Percentiles rank a stretch among this genome's conserved stretches.
Evolutionary conservation across 345 rosid genomes (phyloP).

Genomic region (Lepidium didymum): DNA sequence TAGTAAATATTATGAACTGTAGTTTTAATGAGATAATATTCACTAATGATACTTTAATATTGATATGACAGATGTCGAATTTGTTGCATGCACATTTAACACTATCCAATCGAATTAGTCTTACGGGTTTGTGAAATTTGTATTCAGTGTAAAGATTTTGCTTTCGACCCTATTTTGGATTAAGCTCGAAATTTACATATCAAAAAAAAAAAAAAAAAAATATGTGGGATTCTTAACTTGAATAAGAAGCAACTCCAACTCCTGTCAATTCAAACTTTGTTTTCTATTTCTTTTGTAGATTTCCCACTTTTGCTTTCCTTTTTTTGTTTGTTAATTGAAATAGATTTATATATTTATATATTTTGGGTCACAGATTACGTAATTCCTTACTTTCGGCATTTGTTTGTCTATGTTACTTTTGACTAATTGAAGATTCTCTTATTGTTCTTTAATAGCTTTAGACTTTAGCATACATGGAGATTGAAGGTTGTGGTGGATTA

Average conservation of each 20-base stretch:
- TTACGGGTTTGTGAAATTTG: not conserved
- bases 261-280: constrained; percentile 21
- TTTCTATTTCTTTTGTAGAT: constrained; percentile 1
- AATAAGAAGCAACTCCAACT: constrained; percentile 28
- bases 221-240: constrained; percentile 20
- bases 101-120: not conserved
- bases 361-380: constrained; percentile 16
- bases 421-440: constrained; percentile 24
- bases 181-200: not conserved
- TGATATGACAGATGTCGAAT: not conserved
- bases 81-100: constrained; percentile 3
- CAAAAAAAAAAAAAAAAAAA: not conserved
- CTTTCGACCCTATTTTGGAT: not conserved
- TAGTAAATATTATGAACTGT: not conserved
- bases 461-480: not conserved
- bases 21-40: constrained; percentile 2
- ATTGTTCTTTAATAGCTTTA: constrained; percentile 18
- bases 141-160: not conserved
- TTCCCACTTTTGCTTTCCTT: constrained; percentile 10
- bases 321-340: not conserved
- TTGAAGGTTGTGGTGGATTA: constrained; percentile 9
- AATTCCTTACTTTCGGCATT: constrained; percentile 25
- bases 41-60: not conserved
- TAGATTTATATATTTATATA: not conserved
- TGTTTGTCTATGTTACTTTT: constrained; percentile 17